Evolutionary conservation across 169 alveolate species (phyloP).

Genomic region (Babesia sp.): DNA sequence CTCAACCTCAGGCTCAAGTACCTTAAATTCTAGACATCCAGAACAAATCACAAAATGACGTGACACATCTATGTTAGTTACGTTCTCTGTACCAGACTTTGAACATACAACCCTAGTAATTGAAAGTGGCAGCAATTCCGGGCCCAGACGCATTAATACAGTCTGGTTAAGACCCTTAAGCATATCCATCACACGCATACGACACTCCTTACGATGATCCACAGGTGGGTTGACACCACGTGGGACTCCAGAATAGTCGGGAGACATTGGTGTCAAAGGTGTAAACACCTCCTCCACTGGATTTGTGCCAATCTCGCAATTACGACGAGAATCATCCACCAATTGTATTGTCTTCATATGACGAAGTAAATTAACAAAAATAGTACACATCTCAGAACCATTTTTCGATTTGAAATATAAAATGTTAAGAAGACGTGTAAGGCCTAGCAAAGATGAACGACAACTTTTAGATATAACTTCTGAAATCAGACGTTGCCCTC

Average conservation of each 20-base stretch:
- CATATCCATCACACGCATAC: slow-evolving; percentile 14
- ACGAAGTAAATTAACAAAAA: slow-evolving; percentile 21
- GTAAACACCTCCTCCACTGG: background rate
- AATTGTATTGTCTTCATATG: slow-evolving; percentile 42
- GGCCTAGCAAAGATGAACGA: slow-evolving; percentile 31
- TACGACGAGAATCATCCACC: slow-evolving; percentile 48
- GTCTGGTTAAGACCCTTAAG: slow-evolving; percentile 17
- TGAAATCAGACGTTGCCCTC: slow-evolving; percentile 41
- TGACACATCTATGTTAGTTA: background rate
- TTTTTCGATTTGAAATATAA: slow-evolving; percentile 32
- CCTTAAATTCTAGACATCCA: slow-evolving; percentile 61
- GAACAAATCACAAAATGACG: slow-evolving; percentile 37
- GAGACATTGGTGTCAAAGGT: slow-evolving; percentile 9
- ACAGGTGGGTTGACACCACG: background rate
- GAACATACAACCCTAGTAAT: slow-evolving; percentile 18
- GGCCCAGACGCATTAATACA: slow-evolving; percentile 19
- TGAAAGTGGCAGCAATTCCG: slow-evolving; percentile 22
- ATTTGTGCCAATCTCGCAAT: slow-evolving; percentile 32
- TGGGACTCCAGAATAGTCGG: background rate
- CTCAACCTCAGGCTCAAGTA: slow-evolving; percentile 4
- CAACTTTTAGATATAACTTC: slow-evolving; percentile 32
- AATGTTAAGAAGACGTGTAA: slow-evolving; percentile 54
- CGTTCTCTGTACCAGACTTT: background rate
- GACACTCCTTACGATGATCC: slow-evolving; percentile 33
- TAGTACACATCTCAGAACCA: slow-evolving; percentile 5